Evolutionary conservation across 1,284 basidiomycete genomes (phyloP).

Genomic region (Porodaedalea pini): DNA sequence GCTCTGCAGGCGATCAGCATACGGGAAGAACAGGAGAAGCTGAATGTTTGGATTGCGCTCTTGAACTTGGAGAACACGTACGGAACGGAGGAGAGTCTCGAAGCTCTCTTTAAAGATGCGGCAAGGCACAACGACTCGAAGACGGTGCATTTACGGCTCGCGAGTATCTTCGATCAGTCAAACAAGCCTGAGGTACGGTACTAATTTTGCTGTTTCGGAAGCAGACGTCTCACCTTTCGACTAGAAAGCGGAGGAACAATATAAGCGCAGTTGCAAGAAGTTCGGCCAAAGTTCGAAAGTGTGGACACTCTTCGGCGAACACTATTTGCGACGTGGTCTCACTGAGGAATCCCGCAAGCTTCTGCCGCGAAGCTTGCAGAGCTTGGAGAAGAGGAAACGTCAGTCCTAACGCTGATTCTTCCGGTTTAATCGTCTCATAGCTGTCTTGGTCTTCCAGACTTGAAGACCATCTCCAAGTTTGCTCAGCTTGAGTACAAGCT

Average conservation of each 20-base stretch:
- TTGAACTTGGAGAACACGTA: constrained; percentile 95
- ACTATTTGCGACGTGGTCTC: constrained; percentile 69
- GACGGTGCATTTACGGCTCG: constrained; percentile 81
- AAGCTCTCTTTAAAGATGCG: constrained; percentile 86
- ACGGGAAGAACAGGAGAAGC: constrained; percentile 93
- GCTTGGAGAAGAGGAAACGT: constrained; percentile 95
- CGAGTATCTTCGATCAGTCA: constrained; percentile 80
- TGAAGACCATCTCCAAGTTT: constrained; percentile 93
- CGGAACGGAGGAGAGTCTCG: constrained; percentile 80
- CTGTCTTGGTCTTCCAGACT: constrained; percentile 48
- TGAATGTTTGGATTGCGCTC: constrained; percentile 97
- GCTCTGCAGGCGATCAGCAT: constrained; percentile 90
- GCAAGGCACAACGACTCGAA: constrained; percentile 89
- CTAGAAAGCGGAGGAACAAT: constrained; percentile 85
- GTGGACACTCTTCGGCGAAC: constrained; percentile 88
- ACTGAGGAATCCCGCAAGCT: constrained; percentile 82
- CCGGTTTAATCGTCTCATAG: not conserved
- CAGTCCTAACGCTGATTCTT: constrained; percentile 31
- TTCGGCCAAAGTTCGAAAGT: constrained; percentile 89
- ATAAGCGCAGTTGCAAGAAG: constrained; percentile 84
- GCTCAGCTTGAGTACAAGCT: constrained; percentile 94
- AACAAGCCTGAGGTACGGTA: constrained; percentile 70
- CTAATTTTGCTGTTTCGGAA: not conserved
- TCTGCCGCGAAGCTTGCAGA: constrained; percentile 86
- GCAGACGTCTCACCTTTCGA: not conserved